Percentiles rank a stretch among this genome's conserved stretches.
These are phyloP conservation scores for Heliamphora pulchella DNA, from an alignment of 179 eudicot genomes.

Conservation along the genomic window DNA sequence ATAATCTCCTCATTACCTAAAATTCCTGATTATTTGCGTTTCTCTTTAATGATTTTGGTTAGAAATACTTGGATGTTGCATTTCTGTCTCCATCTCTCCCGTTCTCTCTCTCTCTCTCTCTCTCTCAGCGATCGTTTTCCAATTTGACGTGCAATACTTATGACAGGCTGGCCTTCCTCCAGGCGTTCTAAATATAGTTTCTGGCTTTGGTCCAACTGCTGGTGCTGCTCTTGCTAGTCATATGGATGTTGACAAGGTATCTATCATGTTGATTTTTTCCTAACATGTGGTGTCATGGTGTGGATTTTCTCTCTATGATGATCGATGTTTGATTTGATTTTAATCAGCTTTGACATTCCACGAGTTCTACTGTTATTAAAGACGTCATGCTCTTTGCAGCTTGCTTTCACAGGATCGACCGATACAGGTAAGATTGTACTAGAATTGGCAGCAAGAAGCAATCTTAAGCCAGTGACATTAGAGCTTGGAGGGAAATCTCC, in stretches of 20 bases:
- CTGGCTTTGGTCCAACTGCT: constrained; percentile 40
- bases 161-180: constrained; percentile 36
- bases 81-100: not conserved
- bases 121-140: not conserved
- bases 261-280: too few species aligned
- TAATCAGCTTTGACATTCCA: not conserved
- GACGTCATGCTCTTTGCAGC: constrained; percentile 25
- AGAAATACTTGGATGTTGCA: not conserved
- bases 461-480: constrained; percentile 58
- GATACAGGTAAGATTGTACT: constrained; percentile 49
- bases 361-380: not conserved
- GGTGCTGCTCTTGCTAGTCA: constrained; percentile 41
- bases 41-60: not conserved
- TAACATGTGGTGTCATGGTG: not conserved
- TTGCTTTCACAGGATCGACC: constrained; percentile 77
- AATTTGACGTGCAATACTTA: not conserved
- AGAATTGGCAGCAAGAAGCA: constrained; percentile 52
- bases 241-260: constrained; percentile 46
- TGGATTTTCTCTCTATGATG: not conserved
- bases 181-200: constrained; percentile 34
- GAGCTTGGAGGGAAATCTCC: constrained; percentile 92
- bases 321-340: not conserved
- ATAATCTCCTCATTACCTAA: not conserved
- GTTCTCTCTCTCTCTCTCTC: not conserved
- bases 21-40: not conserved